Evolutionary conservation across 2,329 filamentous ascomycete species (phyloP).

Genomic region (Nigrograna mackinnonii): DNA sequence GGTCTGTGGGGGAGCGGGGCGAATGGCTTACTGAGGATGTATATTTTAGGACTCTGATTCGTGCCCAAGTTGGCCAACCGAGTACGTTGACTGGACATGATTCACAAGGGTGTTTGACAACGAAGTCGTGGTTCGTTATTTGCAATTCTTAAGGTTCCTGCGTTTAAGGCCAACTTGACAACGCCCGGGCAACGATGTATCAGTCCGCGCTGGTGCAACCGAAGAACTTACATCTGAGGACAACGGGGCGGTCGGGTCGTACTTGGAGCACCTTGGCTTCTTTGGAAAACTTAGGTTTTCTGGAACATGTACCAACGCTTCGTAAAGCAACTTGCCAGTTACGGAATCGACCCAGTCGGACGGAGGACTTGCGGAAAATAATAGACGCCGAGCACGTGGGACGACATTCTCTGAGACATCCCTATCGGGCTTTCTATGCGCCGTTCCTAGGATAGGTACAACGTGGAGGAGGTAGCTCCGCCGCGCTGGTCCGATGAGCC

Average conservation of each 20-base stretch:
- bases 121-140: too few species aligned
- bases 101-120: slow-evolving; percentile 60
- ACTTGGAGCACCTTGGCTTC: too few species aligned
- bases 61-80: slow-evolving; percentile 56
- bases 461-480: slow-evolving; percentile 52
- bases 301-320: slow-evolving; percentile 62
- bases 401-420: slow-evolving; percentile 62
- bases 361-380: slow-evolving; percentile 53
- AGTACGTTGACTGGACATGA: slow-evolving; percentile 59
- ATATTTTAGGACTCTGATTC: slow-evolving; percentile 59
- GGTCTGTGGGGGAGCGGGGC: too few species aligned
- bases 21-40: slow-evolving; percentile 57
- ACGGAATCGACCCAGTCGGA: slow-evolving; percentile 62
- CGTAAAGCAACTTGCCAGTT: slow-evolving; percentile 65
- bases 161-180: slow-evolving; percentile 58
- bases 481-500: slow-evolving; percentile 37
- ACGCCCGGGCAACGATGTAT: slow-evolving; percentile 54
- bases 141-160: too few species aligned
- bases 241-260: too few species aligned
- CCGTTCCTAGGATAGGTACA: slow-evolving; percentile 52
- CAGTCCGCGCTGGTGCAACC: slow-evolving; percentile 47
- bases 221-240: slow-evolving; percentile 40
- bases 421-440: slow-evolving; percentile 26
- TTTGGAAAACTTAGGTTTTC: slow-evolving; percentile 17
- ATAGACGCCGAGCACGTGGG: slow-evolving; percentile 64